A percentile compares a stretch with the other conserved stretches of the same genome.
These are phyloP conservation scores for Plantago major DNA, from an alignment of 257 asterid species.

Conservation along the genomic window DNA sequence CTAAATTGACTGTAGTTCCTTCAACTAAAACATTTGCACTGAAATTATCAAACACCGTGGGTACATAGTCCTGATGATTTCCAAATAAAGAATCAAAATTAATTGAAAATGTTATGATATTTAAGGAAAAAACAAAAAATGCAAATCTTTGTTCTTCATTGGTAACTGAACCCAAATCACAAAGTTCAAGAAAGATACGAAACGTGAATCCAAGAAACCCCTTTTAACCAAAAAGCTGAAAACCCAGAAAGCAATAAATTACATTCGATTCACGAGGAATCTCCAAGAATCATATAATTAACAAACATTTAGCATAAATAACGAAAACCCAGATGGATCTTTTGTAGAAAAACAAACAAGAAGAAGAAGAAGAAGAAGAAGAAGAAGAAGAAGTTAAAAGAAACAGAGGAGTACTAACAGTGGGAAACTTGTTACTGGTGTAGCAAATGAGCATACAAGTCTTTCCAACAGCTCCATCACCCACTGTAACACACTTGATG, in stretches of 20 bases:
- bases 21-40: conserved; percentile 97
- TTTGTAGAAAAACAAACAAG: conserved; percentile 13
- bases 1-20: conserved; percentile 85
- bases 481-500: conserved; percentile 97
- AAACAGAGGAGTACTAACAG: conserved; percentile 43
- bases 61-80: conserved; percentile 65
- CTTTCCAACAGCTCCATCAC: conserved; percentile 99
- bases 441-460: conserved; percentile 99
- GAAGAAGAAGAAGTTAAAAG: neutral
- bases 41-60: conserved; percentile 91
- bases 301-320: neutral
- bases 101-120: neutral
- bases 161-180: conserved; percentile 24
- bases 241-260: conserved; percentile 19
- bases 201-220: conserved; percentile 26
- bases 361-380: neutral
- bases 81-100: conserved; percentile 16
- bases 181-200: conserved; percentile 37
- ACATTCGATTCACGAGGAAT: neutral
- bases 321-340: conserved; percentile 16
- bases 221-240: conserved; percentile 35
- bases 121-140: neutral
- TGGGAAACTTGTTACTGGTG: conserved; percentile 95
- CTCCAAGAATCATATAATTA: too few relatives aligned
- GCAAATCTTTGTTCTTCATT: neutral